phyloP scores from a whole-genome alignment of 169 alveolate genomes.

The Babesia gibsoni region DNA sequence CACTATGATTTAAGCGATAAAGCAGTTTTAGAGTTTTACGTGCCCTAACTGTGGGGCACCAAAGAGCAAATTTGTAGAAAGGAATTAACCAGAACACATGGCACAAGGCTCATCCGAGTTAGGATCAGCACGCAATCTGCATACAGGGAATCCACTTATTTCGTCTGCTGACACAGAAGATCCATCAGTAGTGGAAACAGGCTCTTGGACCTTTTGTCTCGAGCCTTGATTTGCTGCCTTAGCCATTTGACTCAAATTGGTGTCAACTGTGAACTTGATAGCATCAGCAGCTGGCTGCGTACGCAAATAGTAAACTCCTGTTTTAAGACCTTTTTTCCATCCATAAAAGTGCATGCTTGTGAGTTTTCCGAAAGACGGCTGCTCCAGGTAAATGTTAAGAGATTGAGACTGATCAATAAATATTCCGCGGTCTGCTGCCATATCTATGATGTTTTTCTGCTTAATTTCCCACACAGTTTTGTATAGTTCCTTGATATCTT shows the following conservation, averaged over 20 bases:
- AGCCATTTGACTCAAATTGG: constrained; percentile 70
- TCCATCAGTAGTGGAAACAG: constrained; percentile 51
- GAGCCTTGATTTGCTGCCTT: constrained; percentile 40
- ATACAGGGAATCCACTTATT: constrained; percentile 28
- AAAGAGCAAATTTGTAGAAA: constrained; percentile 41
- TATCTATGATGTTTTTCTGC: constrained; percentile 92
- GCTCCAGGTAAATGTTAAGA: constrained; percentile 92
- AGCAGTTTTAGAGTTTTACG: constrained; percentile 47
- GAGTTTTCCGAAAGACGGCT: constrained; percentile 93
- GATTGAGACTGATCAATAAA: constrained; percentile 93
- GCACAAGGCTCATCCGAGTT: constrained; percentile 72
- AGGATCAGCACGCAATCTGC: constrained; percentile 47
- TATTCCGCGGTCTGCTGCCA: constrained; percentile 96
- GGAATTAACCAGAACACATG: constrained; percentile 73
- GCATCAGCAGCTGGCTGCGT: constrained; percentile 98
- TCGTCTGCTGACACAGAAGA: constrained; percentile 55
- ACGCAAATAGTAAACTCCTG: constrained; percentile 96
- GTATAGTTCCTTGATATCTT: constrained; percentile 85
- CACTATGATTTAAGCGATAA: neutral
- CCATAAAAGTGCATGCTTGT: constrained; percentile 98
- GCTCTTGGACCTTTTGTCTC: constrained; percentile 3
- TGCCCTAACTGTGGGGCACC: constrained; percentile 69
- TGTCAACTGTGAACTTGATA: constrained; percentile 96
- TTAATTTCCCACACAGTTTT: constrained; percentile 99
- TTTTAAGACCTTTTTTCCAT: constrained; percentile 96